Conservation (phyloP, 805 yeast species). For the Myxozyma lipomycoides region DNA sequence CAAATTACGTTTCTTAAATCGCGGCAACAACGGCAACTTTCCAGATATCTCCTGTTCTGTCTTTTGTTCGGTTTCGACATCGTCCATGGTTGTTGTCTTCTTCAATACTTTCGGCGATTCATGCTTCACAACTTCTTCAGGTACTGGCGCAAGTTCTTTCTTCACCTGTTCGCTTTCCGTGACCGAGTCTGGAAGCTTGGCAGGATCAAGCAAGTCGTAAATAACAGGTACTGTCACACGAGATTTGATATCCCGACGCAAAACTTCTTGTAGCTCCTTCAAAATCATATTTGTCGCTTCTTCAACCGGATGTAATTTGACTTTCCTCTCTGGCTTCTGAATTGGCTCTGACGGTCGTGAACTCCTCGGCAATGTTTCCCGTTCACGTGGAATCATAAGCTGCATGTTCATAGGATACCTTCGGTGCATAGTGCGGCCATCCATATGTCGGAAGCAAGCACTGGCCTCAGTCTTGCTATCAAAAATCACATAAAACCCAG, state of each 20-base stretch:
- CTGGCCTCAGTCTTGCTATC: constrained; percentile 56
- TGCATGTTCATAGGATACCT: constrained; percentile 54
- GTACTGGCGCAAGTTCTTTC: not conserved
- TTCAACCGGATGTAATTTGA: constrained; percentile 44
- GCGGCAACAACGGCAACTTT: constrained; percentile 31
- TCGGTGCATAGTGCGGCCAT: constrained; percentile 49
- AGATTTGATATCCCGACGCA: constrained; percentile 69
- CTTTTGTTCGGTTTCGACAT: not conserved
- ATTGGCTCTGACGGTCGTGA: not conserved
- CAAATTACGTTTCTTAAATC: constrained; percentile 30
- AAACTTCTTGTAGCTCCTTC: constrained; percentile 58
- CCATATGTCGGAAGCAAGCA: constrained; percentile 56
- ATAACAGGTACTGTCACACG: constrained; percentile 67
- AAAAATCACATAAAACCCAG: constrained; percentile 72
- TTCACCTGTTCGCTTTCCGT: not conserved
- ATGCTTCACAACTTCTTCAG: constrained; percentile 1
- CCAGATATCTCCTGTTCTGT: constrained; percentile 1
- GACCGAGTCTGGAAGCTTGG: constrained; percentile 5
- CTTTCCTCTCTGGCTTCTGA: constrained; percentile 25
- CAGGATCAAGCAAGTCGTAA: constrained; percentile 56
- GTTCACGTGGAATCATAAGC: constrained; percentile 32
- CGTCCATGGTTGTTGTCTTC: not conserved
- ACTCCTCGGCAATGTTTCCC: not conserved
- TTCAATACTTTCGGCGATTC: not conserved
- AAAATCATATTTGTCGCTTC: constrained; percentile 58